Conservation (phyloP, 768 basidiomycete genomes). For the Cystofilobasidium capitatum region DNA sequence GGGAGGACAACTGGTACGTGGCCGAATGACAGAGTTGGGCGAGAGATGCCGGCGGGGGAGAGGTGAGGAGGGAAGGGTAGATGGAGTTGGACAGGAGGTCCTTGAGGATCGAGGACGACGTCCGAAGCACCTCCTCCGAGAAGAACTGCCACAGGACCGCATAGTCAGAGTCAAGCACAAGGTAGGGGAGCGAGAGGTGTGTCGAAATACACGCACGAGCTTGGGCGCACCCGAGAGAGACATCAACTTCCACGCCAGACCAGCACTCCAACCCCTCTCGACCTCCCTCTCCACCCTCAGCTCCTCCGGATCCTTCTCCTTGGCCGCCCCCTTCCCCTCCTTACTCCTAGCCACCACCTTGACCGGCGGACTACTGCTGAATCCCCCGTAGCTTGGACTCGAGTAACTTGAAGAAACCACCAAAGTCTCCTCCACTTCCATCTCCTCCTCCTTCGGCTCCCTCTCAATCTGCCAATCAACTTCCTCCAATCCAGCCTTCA, state of each 20-base stretch:
- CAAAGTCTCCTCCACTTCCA: constrained; percentile 45
- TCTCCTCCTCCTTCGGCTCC: constrained; percentile 50
- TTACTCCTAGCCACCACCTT: background rate
- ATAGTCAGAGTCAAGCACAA: constrained; percentile 49
- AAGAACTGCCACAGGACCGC: constrained; percentile 53
- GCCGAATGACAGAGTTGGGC: constrained; percentile 56
- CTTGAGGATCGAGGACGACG: constrained; percentile 66
- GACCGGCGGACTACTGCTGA: constrained; percentile 3
- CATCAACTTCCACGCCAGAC: constrained; percentile 71
- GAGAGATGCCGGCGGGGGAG: constrained; percentile 31
- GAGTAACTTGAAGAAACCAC: constrained; percentile 29
- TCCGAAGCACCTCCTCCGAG: constrained; percentile 82
- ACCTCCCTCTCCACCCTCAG: constrained; percentile 44
- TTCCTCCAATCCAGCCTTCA: constrained; percentile 55
- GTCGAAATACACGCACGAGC: constrained; percentile 50
- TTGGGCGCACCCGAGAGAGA: constrained; percentile 71
- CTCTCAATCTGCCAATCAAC: constrained; percentile 49
- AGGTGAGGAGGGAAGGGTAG: constrained; percentile 35
- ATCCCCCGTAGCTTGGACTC: constrained; percentile 6
- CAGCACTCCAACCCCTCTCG: constrained; percentile 59
- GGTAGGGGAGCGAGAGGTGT: background rate
- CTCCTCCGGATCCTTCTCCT: constrained; percentile 11
- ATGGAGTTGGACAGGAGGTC: constrained; percentile 52
- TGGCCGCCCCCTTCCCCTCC: constrained; percentile 34
- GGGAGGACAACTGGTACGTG: constrained; percentile 59